A percentile compares a stretch with the other conserved stretches of the same genome.
Conservation (phyloP, 2,329 filamentous ascomycete genomes). For the Verticillium nubilum region DNA sequence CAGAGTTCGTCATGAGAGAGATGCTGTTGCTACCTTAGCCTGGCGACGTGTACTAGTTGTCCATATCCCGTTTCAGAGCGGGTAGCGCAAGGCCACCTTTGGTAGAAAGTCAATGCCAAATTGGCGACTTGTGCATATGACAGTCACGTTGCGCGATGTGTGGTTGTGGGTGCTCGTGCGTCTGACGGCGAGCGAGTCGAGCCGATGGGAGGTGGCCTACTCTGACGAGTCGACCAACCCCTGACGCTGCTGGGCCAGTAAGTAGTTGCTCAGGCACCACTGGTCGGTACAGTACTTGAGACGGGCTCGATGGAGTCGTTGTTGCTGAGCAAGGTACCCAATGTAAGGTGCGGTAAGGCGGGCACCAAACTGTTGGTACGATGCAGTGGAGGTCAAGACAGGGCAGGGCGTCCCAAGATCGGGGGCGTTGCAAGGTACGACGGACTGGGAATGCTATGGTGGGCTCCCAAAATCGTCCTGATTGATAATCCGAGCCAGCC, state of each 20-base stretch:
- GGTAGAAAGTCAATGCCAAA: neutral
- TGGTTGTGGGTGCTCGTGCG: neutral
- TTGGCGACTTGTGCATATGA: neutral
- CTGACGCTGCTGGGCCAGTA: neutral
- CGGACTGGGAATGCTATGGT: neutral
- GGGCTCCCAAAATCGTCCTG: neutral
- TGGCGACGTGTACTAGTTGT: neutral
- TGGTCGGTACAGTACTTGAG: neutral
- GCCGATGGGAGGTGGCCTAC: neutral
- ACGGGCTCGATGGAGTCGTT: neutral
- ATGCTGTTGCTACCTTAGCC: neutral
- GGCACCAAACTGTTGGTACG: neutral
- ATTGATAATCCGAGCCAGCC: neutral
- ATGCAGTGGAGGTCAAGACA: neutral
- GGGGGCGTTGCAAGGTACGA: neutral
- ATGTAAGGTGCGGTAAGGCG: too few species aligned
- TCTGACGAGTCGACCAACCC: neutral
- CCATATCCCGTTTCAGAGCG: slow-evolving; percentile 7
- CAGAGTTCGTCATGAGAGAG: neutral
- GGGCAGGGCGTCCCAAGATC: neutral
- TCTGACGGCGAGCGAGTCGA: neutral
- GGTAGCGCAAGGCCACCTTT: slow-evolving; percentile 5
- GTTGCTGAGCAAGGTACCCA: neutral
- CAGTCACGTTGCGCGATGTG: neutral
- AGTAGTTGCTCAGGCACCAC: neutral